phyloP scores from a whole-genome alignment of 2,329 filamentous ascomycete genomes.

The Venturia oleaginea region DNA sequence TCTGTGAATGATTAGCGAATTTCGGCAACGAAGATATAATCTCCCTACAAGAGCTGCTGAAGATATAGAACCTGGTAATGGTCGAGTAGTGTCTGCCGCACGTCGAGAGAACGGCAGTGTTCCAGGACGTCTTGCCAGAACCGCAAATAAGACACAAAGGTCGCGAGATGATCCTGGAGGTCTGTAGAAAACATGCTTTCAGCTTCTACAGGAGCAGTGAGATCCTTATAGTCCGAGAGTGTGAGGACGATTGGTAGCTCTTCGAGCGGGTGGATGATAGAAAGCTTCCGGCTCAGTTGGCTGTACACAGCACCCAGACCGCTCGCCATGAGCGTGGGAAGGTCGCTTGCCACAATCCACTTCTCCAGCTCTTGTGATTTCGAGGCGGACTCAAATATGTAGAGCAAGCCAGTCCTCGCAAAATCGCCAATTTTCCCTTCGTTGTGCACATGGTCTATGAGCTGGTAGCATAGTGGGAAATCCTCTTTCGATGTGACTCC shows the following conservation, averaged over 20 bases:
- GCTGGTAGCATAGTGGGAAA: constrained; percentile 89
- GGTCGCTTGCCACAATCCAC: constrained; percentile 94
- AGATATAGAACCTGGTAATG: constrained; percentile 97
- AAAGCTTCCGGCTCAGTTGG: constrained; percentile 66
- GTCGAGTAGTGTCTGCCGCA: constrained; percentile 86
- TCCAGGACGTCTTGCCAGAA: constrained; percentile 99
- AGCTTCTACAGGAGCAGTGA: constrained; percentile 58
- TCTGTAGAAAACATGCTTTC: constrained; percentile 64
- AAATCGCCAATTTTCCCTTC: constrained; percentile 94
- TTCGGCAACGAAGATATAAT: neutral
- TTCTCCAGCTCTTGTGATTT: constrained; percentile 75
- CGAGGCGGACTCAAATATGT: constrained; percentile 90
- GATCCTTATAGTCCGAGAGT: constrained; percentile 79
- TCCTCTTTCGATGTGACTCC: constrained; percentile 80
- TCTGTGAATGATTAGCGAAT: constrained; percentile 36
- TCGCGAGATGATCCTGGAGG: constrained; percentile 79
- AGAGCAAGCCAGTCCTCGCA: constrained; percentile 83
- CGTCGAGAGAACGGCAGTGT: constrained; percentile 84
- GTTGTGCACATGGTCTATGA: constrained; percentile 94
- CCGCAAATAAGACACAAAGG: constrained; percentile 85
- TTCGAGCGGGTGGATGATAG: constrained; percentile 66
- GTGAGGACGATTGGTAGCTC: constrained; percentile 74
- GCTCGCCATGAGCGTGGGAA: constrained; percentile 95
- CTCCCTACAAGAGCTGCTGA: constrained; percentile 74
- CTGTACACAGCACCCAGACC: constrained; percentile 74